Conservation (phyloP, 2,329 filamentous ascomycete species). For the Dactylellina haptotyla region DNA sequence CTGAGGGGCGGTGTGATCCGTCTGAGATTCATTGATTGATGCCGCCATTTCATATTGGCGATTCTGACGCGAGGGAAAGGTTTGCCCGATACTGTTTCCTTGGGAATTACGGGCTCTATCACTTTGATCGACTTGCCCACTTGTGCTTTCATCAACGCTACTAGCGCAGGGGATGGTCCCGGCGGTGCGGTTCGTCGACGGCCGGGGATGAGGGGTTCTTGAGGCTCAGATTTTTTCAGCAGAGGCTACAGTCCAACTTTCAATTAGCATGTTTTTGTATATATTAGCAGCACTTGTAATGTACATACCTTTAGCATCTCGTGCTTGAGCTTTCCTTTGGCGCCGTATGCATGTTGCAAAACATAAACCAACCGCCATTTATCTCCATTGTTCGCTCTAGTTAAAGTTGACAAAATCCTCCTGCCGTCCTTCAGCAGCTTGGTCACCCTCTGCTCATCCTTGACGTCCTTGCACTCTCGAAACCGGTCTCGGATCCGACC, state of each 20-base stretch:
- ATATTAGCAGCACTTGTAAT: background rate
- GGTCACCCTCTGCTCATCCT: conserved; percentile 24
- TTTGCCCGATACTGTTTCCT: conserved; percentile 54
- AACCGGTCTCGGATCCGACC: conserved; percentile 55
- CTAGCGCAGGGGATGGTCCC: conserved; percentile 42
- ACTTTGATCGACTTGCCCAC: conserved; percentile 48
- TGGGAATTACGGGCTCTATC: conserved; percentile 54
- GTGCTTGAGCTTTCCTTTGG: conserved; percentile 54
- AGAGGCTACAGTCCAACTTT: conserved; percentile 16
- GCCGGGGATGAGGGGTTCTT: conserved; percentile 54
- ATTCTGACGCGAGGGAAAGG: conserved; percentile 54
- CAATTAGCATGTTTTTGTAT: background rate
- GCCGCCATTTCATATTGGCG: conserved; percentile 55
- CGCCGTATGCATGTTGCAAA: conserved; percentile 56
- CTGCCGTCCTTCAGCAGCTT: conserved; percentile 56
- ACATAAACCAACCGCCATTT: conserved; percentile 55
- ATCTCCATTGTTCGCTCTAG: conserved; percentile 56
- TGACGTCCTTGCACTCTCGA: conserved; percentile 26
- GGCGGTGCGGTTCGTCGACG: conserved; percentile 49
- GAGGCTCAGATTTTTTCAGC: conserved; percentile 44
- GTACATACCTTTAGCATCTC: conserved; percentile 55
- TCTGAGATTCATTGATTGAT: conserved; percentile 50
- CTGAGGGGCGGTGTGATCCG: conserved; percentile 54
- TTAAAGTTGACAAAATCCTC: conserved; percentile 54
- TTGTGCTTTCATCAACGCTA: conserved; percentile 54